phyloP scores from a whole-genome alignment of 1,284 basidiomycete species.

The Cystobasidium slooffiae region DNA sequence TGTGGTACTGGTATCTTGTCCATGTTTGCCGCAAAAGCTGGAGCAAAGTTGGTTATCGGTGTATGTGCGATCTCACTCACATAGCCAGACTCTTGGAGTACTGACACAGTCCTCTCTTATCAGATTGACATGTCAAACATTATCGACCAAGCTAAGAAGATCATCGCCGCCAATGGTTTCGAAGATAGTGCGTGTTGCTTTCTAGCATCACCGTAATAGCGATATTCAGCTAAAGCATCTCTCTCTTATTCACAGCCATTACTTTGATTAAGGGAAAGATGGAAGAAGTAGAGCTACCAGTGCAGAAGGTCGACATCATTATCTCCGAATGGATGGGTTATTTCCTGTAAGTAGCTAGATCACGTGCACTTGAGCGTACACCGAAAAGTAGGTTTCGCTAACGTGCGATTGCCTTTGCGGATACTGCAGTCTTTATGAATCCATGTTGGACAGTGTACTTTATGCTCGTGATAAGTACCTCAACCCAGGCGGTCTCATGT shows the following conservation, averaged over 20 bases:
- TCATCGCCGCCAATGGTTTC: constrained; percentile 95
- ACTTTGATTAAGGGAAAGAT: constrained; percentile 98
- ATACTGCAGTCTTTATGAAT: constrained; percentile 77
- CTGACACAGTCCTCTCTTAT: background rate
- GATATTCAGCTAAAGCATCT: background rate
- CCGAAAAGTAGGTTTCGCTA: background rate
- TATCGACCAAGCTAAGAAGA: constrained; percentile 97
- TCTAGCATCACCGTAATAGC: background rate
- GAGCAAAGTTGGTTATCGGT: constrained; percentile 93
- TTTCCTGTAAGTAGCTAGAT: constrained; percentile 64
- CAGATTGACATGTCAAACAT: constrained; percentile 99
- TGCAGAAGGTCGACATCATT: constrained; percentile 94
- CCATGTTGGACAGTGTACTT: constrained; percentile 98
- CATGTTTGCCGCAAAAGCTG: constrained; percentile 99
- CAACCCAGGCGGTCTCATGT: constrained; percentile 80
- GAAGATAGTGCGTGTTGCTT: constrained; percentile 72
- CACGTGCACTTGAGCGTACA: constrained; percentile 1
- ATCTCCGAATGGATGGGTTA: constrained; percentile 99
- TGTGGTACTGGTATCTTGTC: constrained; percentile 98
- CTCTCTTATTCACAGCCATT: constrained; percentile 66
- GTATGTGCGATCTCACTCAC: constrained; percentile 60
- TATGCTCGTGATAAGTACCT: constrained; percentile 97
- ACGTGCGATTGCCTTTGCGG: background rate
- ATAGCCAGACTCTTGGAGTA: constrained; percentile 12
- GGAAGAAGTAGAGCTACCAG: constrained; percentile 75